Base-by-base conservation (phyloP, 331 rosid species). In the Phaseolus coccineus region DNA sequence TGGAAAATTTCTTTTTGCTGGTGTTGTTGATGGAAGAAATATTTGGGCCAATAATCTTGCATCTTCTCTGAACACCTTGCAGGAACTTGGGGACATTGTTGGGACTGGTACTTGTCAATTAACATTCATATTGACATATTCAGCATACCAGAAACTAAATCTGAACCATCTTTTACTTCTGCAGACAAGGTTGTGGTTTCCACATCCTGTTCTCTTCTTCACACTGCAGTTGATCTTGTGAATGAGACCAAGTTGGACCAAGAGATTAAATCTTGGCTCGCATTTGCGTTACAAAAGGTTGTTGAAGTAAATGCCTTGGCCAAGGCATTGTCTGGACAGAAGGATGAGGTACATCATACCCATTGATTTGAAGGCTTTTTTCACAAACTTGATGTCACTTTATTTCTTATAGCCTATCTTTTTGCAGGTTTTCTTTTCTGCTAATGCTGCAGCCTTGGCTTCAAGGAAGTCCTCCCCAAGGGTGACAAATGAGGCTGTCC, bases 21-120 rank as follows among this genome's bases (percentile, higher is more conserved):
- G 98, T 44, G 87, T 93, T 69, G 97, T 93, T 82, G 98, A 93
- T 86, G 98, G 97, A 73, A 89, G 98, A 84, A 93, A 93, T 79
- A 91, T 89, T 76, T 93, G 98, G 98, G 93, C 97, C 61, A 91
- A 91, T 53, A 89, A 91, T 82, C 93, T 91, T 81, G 89, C 87
- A 25, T 79, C 93, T 73, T 93, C 98, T 11, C 69, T 93, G 50
- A 44, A 76, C 74, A 84, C 88, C 80, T 74, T 93, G 84, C 82
- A 87, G 66, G 84, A 71, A 5, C 85, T 93, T 75, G 92, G 88
- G 86, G 86, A 86, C 80, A 79, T 83, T 85, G 91, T 88, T 68
- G 98, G 98, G 39, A 89, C 87, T 82, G 97, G 98, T 93, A 71
- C 44, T 51, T 66, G 24, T 53, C 69, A 12, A 47, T 52, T 55